Percentiles rank a stretch among this genome's conserved stretches.
These are phyloP conservation scores for Penicillium sp. DNA, from an alignment of 2,329 filamentous ascomycete genomes.

Conservation along the genomic window DNA sequence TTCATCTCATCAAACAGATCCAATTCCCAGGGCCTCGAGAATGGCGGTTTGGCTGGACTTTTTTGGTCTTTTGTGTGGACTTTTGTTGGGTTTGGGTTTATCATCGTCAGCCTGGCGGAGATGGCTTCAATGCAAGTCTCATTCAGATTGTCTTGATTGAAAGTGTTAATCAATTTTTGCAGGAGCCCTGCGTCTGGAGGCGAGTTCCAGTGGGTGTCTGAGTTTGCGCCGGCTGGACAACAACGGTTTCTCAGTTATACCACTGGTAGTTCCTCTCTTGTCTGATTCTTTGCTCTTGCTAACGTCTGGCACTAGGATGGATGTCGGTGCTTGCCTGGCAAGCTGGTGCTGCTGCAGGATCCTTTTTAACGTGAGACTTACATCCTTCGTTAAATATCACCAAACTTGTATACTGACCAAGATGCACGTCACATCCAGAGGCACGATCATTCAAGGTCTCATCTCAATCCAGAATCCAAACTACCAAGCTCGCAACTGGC, in stretches of 20 bases:
- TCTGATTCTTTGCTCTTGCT: no score
- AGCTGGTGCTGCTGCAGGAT: conserved; percentile 44
- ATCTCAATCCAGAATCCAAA: conserved; percentile 40
- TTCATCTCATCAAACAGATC: conserved; percentile 5
- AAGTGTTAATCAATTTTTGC: no score
- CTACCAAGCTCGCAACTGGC: conserved; percentile 43
- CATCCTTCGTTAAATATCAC: no score
- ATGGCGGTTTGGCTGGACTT: conserved; percentile 21
- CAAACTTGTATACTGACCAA: not conserved
- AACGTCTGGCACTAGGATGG: conserved; percentile 37
- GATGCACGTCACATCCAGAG: conserved; percentile 12
- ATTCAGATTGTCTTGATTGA: no score
- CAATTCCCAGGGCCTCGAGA: conserved; percentile 20
- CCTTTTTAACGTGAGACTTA: conserved; percentile 44
- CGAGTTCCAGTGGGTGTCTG: conserved; percentile 55
- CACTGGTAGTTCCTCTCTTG: no score
- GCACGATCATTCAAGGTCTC: conserved; percentile 45
- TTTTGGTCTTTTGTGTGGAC: conserved; percentile 37
- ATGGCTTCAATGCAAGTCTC: conserved; percentile 42
- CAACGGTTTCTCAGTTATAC: conserved; percentile 52
- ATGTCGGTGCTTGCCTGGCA: conserved; percentile 48
- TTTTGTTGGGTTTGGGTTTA: conserved; percentile 62
- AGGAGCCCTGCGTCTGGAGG: conserved; percentile 45
- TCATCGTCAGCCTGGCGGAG: conserved; percentile 58
- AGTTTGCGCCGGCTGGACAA: conserved; percentile 45